Percentiles rank a stretch among this genome's conserved stretches.
Conservation (phyloP, 129 eudicot species). For the Saussurea involucrata region DNA sequence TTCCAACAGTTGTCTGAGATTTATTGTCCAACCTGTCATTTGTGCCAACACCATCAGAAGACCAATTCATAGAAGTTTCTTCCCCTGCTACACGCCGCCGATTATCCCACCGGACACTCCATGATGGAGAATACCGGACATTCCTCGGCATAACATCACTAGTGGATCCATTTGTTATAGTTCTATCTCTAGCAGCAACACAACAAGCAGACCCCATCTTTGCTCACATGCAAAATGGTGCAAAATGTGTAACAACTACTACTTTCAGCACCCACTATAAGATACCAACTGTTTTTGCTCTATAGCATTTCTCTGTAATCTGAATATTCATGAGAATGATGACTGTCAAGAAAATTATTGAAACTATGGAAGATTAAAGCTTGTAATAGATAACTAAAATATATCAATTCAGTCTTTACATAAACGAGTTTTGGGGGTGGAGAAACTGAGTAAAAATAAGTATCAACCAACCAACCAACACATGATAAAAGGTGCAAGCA, state of each 20-base stretch:
- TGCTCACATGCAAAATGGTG: conserved; percentile 34
- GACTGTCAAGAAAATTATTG: not conserved
- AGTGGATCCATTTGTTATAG: conserved; percentile 57
- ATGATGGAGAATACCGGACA: conserved; percentile 79
- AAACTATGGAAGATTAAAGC: not conserved
- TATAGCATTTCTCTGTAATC: conserved; percentile 17
- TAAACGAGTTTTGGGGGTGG: not conserved
- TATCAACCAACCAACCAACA: not conserved
- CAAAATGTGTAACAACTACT: conserved; percentile 17
- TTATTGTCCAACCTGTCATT: conserved; percentile 59
- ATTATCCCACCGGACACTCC: conserved; percentile 98
- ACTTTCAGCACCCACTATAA: conserved; percentile 19
- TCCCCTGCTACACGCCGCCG: conserved; percentile 92
- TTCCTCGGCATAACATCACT: conserved; percentile 62
- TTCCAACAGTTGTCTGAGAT: conserved; percentile 63
- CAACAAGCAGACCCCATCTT: conserved; percentile 97
- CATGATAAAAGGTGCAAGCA: not conserved
- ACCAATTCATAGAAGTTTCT: conserved; percentile 65
- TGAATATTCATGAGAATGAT: conserved; percentile 9
- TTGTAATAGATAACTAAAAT: not conserved
- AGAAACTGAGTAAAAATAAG: not conserved
- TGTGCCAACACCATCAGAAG: conserved; percentile 47
- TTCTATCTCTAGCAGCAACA: conserved; percentile 92
- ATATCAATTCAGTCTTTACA: not conserved
- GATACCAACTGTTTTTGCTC: conserved; percentile 9